Conservation (phyloP, 2,329 filamentous ascomycete species). For the Cladorrhinum sp. region DNA sequence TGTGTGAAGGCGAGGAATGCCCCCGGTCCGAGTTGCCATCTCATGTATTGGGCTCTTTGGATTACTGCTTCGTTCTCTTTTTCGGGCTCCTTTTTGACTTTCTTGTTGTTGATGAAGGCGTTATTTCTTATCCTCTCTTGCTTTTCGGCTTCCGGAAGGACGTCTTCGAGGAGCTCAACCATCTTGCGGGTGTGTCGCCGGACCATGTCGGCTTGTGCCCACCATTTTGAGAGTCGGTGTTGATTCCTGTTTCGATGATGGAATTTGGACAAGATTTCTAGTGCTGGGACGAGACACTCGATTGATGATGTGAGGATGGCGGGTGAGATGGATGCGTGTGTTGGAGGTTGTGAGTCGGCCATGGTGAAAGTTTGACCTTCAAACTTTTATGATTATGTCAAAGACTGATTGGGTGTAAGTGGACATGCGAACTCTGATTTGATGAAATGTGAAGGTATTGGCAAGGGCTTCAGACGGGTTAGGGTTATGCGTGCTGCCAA, state of each 20-base stretch:
- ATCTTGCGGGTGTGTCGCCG: conserved; percentile 63
- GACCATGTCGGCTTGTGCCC: conserved; percentile 67
- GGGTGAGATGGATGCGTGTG: neutral
- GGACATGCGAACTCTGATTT: neutral
- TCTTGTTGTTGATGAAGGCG: neutral
- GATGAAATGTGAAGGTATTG: neutral
- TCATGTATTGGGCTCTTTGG: conserved; percentile 39
- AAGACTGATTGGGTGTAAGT: neutral
- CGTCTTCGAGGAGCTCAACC: conserved; percentile 25
- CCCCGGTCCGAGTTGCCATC: conserved; percentile 38
- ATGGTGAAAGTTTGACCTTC: neutral
- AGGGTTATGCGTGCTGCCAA: too few species aligned
- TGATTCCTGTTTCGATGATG: conserved; percentile 89
- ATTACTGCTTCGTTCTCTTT: conserved; percentile 15
- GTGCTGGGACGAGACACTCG: conserved; percentile 37
- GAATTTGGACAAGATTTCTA: conserved; percentile 65
- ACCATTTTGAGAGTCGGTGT: conserved; percentile 80
- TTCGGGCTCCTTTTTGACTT: neutral
- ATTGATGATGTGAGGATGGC: conserved; percentile 4
- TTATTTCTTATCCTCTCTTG: neutral
- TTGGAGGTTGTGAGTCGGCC: neutral
- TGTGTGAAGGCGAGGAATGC: conserved; percentile 61
- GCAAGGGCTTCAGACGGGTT: too few species aligned
- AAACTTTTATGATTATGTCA: neutral
- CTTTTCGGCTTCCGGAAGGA: conserved; percentile 13